Conservation (phyloP, 139 green algal genomes). For the Closterium sp. region DNA sequence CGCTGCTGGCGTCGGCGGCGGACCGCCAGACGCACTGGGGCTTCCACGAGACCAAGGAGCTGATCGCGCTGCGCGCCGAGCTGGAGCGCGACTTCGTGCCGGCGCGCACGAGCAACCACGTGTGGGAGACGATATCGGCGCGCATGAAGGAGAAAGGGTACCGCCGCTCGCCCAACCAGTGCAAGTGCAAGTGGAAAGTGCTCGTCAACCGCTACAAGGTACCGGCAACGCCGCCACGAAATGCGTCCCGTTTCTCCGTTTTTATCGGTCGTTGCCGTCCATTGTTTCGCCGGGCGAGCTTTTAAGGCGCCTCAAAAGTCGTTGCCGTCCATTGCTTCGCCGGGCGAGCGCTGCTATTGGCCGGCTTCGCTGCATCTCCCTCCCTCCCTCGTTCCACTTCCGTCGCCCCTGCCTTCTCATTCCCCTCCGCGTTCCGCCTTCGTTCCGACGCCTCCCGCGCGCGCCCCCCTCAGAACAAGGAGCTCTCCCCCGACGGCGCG, state of each 20-base stretch:
- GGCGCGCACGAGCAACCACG: slow-evolving; percentile 16
- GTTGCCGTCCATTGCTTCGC: too few species aligned
- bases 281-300: too few species aligned
- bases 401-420: too few species aligned
- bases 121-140: slow-evolving; percentile 39
- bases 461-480: neutral
- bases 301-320: too few species aligned
- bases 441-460: too few species aligned
- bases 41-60: slow-evolving; percentile 45
- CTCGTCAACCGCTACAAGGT: slow-evolving; percentile 46
- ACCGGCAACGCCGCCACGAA: neutral
- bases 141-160: slow-evolving; percentile 41
- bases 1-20: neutral
- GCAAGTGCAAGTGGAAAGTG: slow-evolving; percentile 50
- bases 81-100: slow-evolving; percentile 23
- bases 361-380: too few species aligned
- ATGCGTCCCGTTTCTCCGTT: too few species aligned
- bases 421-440: neutral
- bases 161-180: slow-evolving; percentile 25
- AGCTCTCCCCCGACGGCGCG: neutral
- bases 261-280: too few species aligned
- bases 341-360: too few species aligned
- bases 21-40: slow-evolving; percentile 33
- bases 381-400: neutral
- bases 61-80: slow-evolving; percentile 25